phyloP scores from a whole-genome alignment of 129 eudicot genomes.

The Helianthus tuberosus region DNA sequence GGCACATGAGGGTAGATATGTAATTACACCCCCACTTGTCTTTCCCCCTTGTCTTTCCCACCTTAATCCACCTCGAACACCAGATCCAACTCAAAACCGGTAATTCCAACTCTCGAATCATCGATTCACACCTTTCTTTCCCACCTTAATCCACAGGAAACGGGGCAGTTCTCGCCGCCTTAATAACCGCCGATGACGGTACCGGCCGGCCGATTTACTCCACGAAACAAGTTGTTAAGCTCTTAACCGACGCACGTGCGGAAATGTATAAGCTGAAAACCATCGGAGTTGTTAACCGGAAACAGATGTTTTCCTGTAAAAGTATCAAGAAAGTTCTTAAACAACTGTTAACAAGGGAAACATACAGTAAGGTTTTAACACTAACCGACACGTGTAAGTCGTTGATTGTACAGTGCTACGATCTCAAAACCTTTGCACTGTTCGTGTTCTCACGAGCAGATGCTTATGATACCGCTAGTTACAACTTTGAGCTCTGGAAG shows the following conservation, averaged over 20 bases:
- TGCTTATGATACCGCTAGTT: conserved; percentile 68
- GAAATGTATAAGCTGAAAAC: conserved; percentile 46
- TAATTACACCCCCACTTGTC: too few relatives aligned
- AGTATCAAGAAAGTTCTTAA: conserved; percentile 66
- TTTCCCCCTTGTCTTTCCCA: too few relatives aligned
- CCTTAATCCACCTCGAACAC: conserved; percentile 70
- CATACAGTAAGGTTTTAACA: conserved; percentile 61
- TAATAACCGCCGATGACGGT: conserved; percentile 71
- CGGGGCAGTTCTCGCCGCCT: conserved; percentile 73
- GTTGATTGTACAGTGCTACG: conserved; percentile 83
- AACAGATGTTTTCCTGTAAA: conserved; percentile 46
- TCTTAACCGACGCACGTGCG: conserved; percentile 32
- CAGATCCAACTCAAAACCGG: conserved; percentile 80
- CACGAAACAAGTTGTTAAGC: conserved; percentile 58
- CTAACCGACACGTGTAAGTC: conserved; percentile 95
- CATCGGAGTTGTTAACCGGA: conserved; percentile 47
- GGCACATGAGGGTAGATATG: too few relatives aligned
- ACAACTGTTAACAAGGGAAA: conserved; percentile 47
- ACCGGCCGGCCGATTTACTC: conserved; percentile 68
- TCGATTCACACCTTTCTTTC: too few relatives aligned
- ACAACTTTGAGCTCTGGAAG: conserved; percentile 84
- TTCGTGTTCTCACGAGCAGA: conserved; percentile 96
- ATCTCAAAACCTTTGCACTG: conserved; percentile 78
- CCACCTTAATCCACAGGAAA: conserved; percentile 89
- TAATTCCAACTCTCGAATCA: conserved; percentile 55